These are phyloP conservation scores for Penicillium soppii DNA, from an alignment of 495 filamentous ascomycete genomes.

Conservation along the genomic window DNA sequence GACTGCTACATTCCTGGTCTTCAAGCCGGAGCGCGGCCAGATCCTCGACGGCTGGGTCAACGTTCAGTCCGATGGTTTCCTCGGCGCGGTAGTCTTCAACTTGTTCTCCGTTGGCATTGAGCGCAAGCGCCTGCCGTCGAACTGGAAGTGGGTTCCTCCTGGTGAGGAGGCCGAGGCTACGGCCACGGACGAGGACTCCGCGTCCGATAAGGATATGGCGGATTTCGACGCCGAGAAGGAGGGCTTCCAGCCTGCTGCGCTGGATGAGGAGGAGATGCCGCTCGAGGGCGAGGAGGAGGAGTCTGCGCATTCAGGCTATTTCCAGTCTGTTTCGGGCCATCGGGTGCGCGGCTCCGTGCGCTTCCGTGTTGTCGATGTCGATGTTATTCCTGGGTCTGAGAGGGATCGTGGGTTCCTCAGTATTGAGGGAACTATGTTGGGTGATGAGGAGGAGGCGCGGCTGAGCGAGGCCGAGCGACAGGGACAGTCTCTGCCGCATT, in stretches of 20 bases:
- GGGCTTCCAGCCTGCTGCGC: constrained; percentile 37
- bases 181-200: constrained; percentile 35
- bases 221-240: constrained; percentile 44
- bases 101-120: constrained; percentile 73
- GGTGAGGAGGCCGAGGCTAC: constrained; percentile 33
- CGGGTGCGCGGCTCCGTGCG: constrained; percentile 58
- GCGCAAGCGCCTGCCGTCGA: constrained; percentile 59
- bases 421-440: constrained; percentile 69
- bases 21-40: constrained; percentile 58
- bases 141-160: constrained; percentile 63
- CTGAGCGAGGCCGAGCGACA: constrained; percentile 39
- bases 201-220: constrained; percentile 11
- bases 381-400: constrained; percentile 56
- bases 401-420: constrained; percentile 61
- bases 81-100: constrained; percentile 71
- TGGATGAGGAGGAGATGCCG: constrained; percentile 34
- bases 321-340: constrained; percentile 60
- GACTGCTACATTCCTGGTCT: constrained; percentile 70
- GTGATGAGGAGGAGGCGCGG: constrained; percentile 42
- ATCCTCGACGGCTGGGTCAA: constrained; percentile 67
- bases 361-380: constrained; percentile 65
- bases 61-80: constrained; percentile 68
- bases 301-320: constrained; percentile 51
- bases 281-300: constrained; percentile 32
- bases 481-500: constrained; percentile 24